Conservation (phyloP, 2,329 filamentous ascomycete species). For the Aspergillus bombycis region DNA sequence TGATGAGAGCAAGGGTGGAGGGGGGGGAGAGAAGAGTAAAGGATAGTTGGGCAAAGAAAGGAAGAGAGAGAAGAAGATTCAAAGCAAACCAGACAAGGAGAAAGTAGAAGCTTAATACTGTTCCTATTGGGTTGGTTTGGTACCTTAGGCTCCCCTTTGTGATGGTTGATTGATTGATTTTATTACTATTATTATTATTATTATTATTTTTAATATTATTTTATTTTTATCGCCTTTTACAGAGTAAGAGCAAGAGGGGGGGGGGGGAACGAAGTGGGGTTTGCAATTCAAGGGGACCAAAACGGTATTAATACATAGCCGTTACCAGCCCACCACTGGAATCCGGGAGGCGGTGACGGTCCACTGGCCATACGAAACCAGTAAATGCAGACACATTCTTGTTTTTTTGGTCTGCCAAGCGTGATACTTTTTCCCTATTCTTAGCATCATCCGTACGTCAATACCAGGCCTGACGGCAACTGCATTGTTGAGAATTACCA, state of each 20-base stretch:
- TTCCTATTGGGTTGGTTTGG: neutral
- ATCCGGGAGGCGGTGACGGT: neutral
- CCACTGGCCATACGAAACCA: conserved; percentile 2
- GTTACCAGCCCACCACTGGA: neutral
- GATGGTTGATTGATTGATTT: neutral
- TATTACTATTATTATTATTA: neutral
- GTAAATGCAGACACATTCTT: neutral
- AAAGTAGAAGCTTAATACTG: conserved; percentile 9
- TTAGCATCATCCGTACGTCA: conserved; percentile 5
- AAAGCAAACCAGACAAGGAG: conserved; percentile 12
- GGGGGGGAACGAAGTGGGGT: neutral
- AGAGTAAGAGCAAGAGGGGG: neutral
- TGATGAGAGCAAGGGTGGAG: conserved; percentile 13
- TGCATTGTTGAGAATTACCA: neutral
- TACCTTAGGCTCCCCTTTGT: conserved; percentile 4
- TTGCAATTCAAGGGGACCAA: neutral
- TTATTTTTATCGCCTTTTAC: neutral
- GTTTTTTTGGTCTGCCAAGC: neutral
- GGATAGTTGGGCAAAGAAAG: conserved; percentile 11
- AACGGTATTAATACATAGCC: neutral
- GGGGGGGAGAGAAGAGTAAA: neutral
- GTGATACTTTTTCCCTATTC: neutral
- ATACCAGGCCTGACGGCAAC: neutral
- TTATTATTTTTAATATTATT: neutral
- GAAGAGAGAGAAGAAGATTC: conserved; percentile 15